Evolutionary conservation across 2,329 filamentous ascomycete species (phyloP), one percentile per base, ranked within the genome.

Genomic region (Aspergillus brunneoviolaceus): DNA sequence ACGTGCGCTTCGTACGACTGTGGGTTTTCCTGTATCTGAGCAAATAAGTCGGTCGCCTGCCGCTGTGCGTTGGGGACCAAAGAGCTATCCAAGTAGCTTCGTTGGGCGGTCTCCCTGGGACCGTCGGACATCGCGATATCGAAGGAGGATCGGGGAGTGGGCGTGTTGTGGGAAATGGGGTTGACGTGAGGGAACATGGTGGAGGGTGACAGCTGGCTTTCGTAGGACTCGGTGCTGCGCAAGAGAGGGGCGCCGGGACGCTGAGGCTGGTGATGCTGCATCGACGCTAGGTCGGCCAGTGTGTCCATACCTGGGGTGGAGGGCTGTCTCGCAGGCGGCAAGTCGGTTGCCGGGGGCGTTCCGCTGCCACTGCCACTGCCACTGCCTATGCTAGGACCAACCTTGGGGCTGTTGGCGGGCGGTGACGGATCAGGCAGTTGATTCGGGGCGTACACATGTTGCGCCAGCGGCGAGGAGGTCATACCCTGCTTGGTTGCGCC

Each of bases 301-400:
- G 77, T 77, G 62, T 81, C 80, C 73, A 82, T 80, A n/a, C 77
- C 79, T 2, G 77, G 74, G 4, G 79, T 80, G 12, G 80, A 79
- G 2, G 76, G 71, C 45, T 78, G 75, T 62, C 77, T 72, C 23
- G 73, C 69, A n/a, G 73, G 67, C 49, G 70, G 69, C 35, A 72
- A 67, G 7, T 76, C 72, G 45, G 69, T 67, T 19, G 71, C 69
- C 19, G 73, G 70, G 3, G 76, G 72, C 33, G 77, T 77, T 50
- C 72, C 76, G 57, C 65, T 75, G 42, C 69, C 70, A 47, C 69
- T 64, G 9, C 62, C 65, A 56, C 65, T 75, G 42, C 69, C 70
- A 49, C 69, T 64, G 9, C 62, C 65, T 19, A 65, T 63, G 58
- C 60, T 72, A 16, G 70, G 67, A 23, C 67, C 69, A 45, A 65